A percentile compares a stretch with the other conserved stretches of the same genome.
Evolutionary conservation across 2,329 filamentous ascomycete genomes (phyloP).

Genomic region (Neophaeococcomyces aloes): DNA sequence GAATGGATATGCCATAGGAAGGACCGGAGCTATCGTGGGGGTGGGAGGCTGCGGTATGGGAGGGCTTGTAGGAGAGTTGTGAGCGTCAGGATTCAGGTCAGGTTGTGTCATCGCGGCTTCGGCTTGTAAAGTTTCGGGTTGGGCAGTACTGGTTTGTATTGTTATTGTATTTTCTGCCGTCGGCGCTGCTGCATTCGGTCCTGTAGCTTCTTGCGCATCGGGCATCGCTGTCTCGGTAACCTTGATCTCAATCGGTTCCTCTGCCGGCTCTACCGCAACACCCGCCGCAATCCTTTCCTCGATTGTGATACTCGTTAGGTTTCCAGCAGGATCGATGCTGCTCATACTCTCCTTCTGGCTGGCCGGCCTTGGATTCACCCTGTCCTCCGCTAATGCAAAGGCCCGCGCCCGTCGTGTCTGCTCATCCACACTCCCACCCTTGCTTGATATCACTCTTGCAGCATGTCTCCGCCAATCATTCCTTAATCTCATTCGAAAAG

Average conservation of each 20-base stretch:
- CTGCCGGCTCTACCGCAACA: conserved; percentile 4
- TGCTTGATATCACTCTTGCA: conserved; percentile 63
- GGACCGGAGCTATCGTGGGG: conserved; percentile 14
- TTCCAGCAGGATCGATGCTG: conserved; percentile 34
- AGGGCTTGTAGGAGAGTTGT: too few species aligned
- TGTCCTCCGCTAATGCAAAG: conserved; percentile 63
- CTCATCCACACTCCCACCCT: conserved; percentile 61
- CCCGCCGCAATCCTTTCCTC: conserved; percentile 24
- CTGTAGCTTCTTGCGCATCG: conserved; percentile 12
- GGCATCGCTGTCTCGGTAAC: conserved; percentile 23
- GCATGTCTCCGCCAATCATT: conserved; percentile 79
- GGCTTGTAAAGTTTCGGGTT: conserved; percentile 6
- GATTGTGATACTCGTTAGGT: conserved; percentile 31
- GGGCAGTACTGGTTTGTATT: background rate
- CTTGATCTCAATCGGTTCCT: conserved; percentile 17
- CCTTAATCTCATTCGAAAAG: conserved; percentile 64
- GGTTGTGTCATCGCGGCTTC: conserved; percentile 7
- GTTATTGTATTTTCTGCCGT: conserved; percentile 1
- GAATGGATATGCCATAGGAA: conserved; percentile 51
- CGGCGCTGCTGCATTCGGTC: conserved; percentile 5
- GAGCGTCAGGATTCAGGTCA: background rate
- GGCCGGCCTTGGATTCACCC: conserved; percentile 27
- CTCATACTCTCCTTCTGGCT: conserved; percentile 35
- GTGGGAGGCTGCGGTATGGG: conserved; percentile 18
- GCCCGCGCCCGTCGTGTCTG: conserved; percentile 62